A percentile compares a stretch with the other conserved stretches of the same genome.
These are phyloP conservation scores for Fraxinus americana DNA, from an alignment of 257 asterid genomes.

Conservation along the genomic window DNA sequence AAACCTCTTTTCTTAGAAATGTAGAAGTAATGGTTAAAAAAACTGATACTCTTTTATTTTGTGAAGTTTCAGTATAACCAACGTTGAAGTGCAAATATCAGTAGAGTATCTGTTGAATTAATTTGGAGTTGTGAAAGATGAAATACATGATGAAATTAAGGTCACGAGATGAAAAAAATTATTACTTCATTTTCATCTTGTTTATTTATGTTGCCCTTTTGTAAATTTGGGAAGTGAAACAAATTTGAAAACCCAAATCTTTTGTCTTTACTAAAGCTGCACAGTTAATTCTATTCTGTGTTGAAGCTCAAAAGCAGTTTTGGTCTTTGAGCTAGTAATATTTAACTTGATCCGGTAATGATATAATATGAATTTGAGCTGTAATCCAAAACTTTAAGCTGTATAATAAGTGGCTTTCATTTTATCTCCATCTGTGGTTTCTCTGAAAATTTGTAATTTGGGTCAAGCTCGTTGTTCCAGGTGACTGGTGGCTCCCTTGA, in stretches of 20 bases:
- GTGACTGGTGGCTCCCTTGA: constrained; percentile 95
- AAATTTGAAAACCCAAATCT: background rate
- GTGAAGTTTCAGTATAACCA: background rate
- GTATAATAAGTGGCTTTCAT: background rate
- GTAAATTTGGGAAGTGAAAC: constrained; percentile 10
- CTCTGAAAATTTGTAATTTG: constrained; percentile 11
- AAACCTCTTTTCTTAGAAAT: background rate
- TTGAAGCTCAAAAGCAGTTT: background rate
- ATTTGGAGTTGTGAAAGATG: background rate
- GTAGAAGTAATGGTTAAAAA: background rate
- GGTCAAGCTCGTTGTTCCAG: constrained; percentile 37
- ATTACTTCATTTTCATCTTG: background rate
- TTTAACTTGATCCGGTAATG: background rate
- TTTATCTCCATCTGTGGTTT: constrained; percentile 11
- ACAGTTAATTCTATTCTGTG: constrained; percentile 13
- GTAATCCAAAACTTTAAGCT: constrained; percentile 9
- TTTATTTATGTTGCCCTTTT: background rate
- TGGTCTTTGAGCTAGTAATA: background rate
- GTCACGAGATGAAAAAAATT: background rate
- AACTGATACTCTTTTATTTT: background rate
- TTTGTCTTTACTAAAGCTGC: background rate
- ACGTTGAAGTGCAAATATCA: background rate
- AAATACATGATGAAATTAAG: background rate
- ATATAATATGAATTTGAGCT: constrained; percentile 12
- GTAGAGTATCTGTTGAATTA: background rate